Conservation (phyloP, 2,329 filamentous ascomycete species). For the Malbranchea cinnamomea region DNA sequence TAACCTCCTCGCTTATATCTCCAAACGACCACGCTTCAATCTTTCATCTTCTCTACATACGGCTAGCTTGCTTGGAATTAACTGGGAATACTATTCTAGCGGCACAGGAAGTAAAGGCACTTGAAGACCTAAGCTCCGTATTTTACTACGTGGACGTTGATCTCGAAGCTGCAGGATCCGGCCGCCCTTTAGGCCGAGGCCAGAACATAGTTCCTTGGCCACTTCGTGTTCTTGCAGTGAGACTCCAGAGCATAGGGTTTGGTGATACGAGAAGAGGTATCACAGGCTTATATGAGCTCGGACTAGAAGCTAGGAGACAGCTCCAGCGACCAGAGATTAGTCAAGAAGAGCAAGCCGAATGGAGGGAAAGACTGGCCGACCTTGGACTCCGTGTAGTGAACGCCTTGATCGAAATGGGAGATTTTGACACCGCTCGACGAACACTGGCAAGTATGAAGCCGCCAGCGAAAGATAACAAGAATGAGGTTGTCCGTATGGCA, state of each 20-base stretch:
- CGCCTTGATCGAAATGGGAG: conserved; percentile 52
- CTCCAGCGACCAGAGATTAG: conserved; percentile 38
- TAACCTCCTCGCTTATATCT: conserved; percentile 27
- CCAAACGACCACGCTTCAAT: conserved; percentile 47
- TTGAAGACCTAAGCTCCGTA: conserved; percentile 47
- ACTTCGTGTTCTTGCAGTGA: conserved; percentile 65
- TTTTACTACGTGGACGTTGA: conserved; percentile 30
- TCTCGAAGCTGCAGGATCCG: conserved; percentile 26
- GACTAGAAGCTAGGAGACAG: conserved; percentile 54
- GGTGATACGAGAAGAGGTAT: conserved; percentile 71
- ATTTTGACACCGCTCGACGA: conserved; percentile 61
- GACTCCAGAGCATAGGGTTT: conserved; percentile 74
- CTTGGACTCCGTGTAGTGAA: conserved; percentile 52
- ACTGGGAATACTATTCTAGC: conserved; percentile 58
- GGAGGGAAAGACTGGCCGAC: conserved; percentile 59
- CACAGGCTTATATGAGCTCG: conserved; percentile 82
- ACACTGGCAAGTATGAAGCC: conserved; percentile 49
- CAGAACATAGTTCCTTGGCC: conserved; percentile 72
- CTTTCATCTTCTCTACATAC: conserved; percentile 64
- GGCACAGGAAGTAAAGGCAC: conserved; percentile 45
- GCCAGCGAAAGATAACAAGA: conserved; percentile 16
- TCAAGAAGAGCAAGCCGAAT: conserved; percentile 45
- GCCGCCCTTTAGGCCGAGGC: conserved; percentile 36
- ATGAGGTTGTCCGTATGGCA: conserved; percentile 30
- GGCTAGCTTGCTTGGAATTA: conserved; percentile 67